Evolutionary conservation across 106 monocot genomes (phyloP).

Genomic region (Dendrobium chrysotoxum): DNA sequence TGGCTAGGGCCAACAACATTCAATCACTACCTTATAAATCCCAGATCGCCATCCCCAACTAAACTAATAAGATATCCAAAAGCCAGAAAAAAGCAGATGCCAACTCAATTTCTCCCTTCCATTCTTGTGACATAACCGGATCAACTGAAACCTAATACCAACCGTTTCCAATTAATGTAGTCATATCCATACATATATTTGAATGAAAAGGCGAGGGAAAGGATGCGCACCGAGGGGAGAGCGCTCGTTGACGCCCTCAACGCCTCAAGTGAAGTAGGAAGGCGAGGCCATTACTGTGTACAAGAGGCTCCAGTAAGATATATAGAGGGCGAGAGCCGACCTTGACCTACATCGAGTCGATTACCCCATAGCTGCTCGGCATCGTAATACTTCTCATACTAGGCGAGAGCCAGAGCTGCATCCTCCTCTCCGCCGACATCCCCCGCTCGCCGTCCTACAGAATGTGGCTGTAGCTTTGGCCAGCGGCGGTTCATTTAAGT

Average conservation of each 20-base stretch:
- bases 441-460: no score
- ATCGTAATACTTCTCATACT: constrained; percentile 99
- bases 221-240: constrained; percentile 46
- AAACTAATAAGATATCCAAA: no score
- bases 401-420: constrained; percentile 96
- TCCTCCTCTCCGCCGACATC: constrained; percentile 15
- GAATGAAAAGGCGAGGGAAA: not conserved
- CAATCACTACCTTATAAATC: no score
- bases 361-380: constrained; percentile 63
- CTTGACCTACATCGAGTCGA: constrained; percentile 84
- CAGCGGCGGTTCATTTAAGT: no score
- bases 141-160: no score
- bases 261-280: constrained; percentile 59
- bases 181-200: not conserved
- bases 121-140: no score
- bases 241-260: constrained; percentile 67
- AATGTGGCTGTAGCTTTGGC: no score
- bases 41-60: no score
- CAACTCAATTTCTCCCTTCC: no score
- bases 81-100: no score
- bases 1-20: no score
- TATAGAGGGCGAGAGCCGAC: constrained; percentile 55
- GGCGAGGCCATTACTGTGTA: constrained; percentile 50
- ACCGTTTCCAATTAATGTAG: not conserved
- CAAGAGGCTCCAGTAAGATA: constrained; percentile 56